Conservation (phyloP, 257 asterid genomes). For the Jacaranda mimosifolia region DNA sequence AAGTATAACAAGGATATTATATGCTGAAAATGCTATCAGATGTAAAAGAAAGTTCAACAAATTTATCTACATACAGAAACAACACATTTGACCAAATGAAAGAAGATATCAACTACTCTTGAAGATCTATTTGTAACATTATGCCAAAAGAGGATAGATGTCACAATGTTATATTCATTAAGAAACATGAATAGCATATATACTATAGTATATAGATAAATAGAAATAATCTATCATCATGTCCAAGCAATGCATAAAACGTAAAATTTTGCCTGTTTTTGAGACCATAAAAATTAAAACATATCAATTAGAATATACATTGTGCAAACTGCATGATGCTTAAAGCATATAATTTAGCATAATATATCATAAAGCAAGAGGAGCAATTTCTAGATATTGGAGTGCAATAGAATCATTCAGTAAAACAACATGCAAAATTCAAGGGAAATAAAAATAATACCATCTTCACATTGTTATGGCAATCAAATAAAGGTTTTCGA, state of each 20-base stretch:
- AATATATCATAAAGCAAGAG: conserved; percentile 16
- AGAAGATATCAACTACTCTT: background rate
- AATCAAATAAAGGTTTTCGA: conserved; percentile 93
- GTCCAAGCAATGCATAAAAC: conserved; percentile 21
- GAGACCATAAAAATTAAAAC: conserved; percentile 25
- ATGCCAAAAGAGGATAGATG: background rate
- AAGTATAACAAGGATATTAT: conserved; percentile 1
- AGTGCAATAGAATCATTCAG: conserved; percentile 29
- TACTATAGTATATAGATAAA: background rate
- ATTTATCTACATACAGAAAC: background rate
- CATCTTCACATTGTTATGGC: conserved; percentile 99
- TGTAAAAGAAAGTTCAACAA: background rate
- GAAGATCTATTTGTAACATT: background rate
- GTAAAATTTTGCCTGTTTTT: conserved; percentile 19
- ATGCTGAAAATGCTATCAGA: background rate
- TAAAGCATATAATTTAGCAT: conserved; percentile 15
- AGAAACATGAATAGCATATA: background rate
- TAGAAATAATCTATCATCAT: conserved; percentile 10
- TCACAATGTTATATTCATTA: background rate
- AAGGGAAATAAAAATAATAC: conserved; percentile 48
- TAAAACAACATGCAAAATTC: conserved; percentile 29
- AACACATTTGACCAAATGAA: background rate
- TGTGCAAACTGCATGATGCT: background rate
- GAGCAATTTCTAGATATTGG: conserved; percentile 27
- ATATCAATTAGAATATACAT: conserved; percentile 24